Evolutionary conservation across 805 yeast species (phyloP), one percentile per base, ranked within the genome.

Genomic region (Metschnikowia vanudenii): DNA sequence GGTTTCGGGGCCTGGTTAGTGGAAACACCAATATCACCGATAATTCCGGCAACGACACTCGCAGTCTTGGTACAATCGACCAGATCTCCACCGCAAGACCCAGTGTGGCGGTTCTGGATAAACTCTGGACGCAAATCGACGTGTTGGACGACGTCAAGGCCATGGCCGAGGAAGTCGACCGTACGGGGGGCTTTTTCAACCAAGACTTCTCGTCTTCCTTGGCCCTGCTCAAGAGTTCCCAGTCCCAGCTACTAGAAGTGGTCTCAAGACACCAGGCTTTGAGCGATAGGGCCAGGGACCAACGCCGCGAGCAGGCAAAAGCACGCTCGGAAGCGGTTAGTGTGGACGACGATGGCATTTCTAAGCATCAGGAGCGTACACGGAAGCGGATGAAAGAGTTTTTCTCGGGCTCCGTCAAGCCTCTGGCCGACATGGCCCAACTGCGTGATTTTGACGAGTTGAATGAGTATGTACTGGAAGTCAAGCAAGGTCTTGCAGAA

Each of bases 101-200:
- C 7, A 71, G 74, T 39, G 82, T 80, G 17, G 82, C 86, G 44
- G 70, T 79, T 50, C 90, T 83, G 65, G 96, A 88, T 64, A 76
- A 78, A 57, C 71, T 88, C 38, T 91, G 96, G 96, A 83, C 92
- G 6, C 95, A 88, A 55, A 82, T 90, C 41, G 96, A 87, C 57
- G 84, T 87, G 0, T 72, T 92, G 51, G 91, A 88, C 53, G 96
- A 88, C 52, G 94, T 89, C 7, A 77, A 78, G 46, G 73, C 71
- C 42, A 73, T 84, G 71, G 80, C 88, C 1, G 57, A 58, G 14
- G 71, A 74, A 35, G 74, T 75, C 3, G 56, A 66, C 38, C 54
- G 57, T 52, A 75, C 63, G 40, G 75, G 74, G 35, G 73, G 75
- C n/a, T 78, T 71, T 57, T 81, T 82, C 58, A 78, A 77, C 45